Evolutionary conservation across 2,329 filamentous ascomycete species (phyloP), one percentile per base, ranked within the genome.

Genomic region (Stagonosporopsis cucurbitacearum): DNA sequence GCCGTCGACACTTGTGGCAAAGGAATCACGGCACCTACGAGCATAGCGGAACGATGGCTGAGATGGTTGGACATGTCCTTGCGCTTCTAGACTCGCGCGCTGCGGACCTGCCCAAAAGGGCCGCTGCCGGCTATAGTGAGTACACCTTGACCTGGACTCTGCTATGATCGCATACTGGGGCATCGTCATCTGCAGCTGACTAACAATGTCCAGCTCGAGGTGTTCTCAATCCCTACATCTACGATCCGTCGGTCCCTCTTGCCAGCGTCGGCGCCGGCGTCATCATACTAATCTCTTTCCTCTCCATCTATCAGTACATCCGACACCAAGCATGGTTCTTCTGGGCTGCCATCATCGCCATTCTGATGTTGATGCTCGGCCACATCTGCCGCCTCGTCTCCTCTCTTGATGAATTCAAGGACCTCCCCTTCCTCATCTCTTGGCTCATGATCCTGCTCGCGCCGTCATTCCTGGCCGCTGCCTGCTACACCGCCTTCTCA

Each of bases 331-430:
- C 72, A 59, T 75, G 69, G 66, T 75, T 75, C 56, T 73, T 74
- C 64, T 74, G 71, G 71, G 63, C 71, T 0, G 66, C 67, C 45
- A 61, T 74, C 37, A 70, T 72, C 48, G 71, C 61, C 47, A 61
- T 75, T 5, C 8, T 70, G 20, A 74, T 84, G 65, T 81, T 85
- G 62, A 68, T 73, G 0, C 72, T 85, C 19, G 84, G 83, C 15
- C 85, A 85, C 62, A 66, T 82, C 35, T 81, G 79, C 12, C 80
- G 84, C 49, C 70, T 79, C 4, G 61, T 81, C 20, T 80, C 79
- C 0, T 66, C 72, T 8, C 59, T 64, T 17, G 63, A 75, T 30
- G 72, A 75, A n/a, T 59, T 64, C 20, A 54, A 68, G 26, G 67
- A 72, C 28, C 25, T 65, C 0, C 77, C 79, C 0, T 73, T 72